Percentiles rank a stretch among this genome's conserved stretches.
Conservation (phyloP, 1,284 basidiomycete species). For the Cystobasidiaceae sp. region DNA sequence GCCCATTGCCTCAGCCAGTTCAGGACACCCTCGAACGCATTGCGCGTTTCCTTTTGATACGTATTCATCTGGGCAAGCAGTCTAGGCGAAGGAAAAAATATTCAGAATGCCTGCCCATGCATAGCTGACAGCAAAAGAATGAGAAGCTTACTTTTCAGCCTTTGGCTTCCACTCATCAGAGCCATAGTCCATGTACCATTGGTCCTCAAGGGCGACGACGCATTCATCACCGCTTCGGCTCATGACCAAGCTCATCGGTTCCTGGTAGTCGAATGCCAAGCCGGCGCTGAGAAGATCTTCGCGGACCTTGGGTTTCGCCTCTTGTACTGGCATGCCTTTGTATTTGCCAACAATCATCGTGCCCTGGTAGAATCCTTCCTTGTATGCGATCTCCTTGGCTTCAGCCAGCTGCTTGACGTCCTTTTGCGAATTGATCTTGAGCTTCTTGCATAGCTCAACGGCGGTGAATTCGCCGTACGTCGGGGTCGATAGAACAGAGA, state of each 20-base stretch:
- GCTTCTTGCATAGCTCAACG: constrained; percentile 71
- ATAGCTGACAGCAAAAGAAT: neutral
- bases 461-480: constrained; percentile 90
- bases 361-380: constrained; percentile 95
- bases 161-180: constrained; percentile 80
- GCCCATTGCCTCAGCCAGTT: constrained; percentile 99
- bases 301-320: constrained; percentile 85
- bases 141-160: constrained; percentile 64
- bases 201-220: constrained; percentile 95
- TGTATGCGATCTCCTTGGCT: constrained; percentile 97
- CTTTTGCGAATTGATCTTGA: constrained; percentile 95
- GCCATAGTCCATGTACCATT: constrained; percentile 99
- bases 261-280: constrained; percentile 84
- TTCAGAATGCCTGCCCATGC: neutral
- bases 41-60: constrained; percentile 79
- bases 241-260: constrained; percentile 89
- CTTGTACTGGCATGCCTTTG: constrained; percentile 79
- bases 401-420: constrained; percentile 88
- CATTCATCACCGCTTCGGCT: constrained; percentile 90
- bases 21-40: constrained; percentile 85
- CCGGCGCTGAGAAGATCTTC: constrained; percentile 73
- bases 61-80: constrained; percentile 82
- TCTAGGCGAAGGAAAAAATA: constrained; percentile 49
- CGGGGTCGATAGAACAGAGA: constrained; percentile 82
- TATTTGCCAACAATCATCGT: constrained; percentile 84